Evolutionary conservation across 148 eudicot species (phyloP).

Genomic region (Salicornia ramosissima): DNA sequence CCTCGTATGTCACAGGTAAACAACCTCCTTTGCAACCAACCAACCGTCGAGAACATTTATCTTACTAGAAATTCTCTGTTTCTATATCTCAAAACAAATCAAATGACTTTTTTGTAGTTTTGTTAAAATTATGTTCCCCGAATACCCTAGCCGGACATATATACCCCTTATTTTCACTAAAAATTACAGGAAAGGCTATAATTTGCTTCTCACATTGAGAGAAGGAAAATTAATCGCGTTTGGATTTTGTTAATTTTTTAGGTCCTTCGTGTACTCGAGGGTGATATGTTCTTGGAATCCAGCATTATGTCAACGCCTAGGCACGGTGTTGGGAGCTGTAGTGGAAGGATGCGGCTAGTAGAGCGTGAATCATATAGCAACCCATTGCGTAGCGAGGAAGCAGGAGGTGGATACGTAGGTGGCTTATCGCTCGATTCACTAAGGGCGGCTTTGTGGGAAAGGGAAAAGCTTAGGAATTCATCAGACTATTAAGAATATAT

Average conservation of each 20-base stretch:
- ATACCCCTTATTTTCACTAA: too few relatives aligned
- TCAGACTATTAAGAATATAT: slow-evolving; percentile 10
- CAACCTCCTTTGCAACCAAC: too few relatives aligned
- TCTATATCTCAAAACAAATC: too few relatives aligned
- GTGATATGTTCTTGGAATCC: slow-evolving; percentile 60
- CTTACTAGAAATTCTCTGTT: too few relatives aligned
- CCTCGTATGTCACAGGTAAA: slow-evolving; percentile 97
- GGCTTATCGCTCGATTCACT: slow-evolving; percentile 38
- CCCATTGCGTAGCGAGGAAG: slow-evolving; percentile 25
- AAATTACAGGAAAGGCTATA: too few relatives aligned
- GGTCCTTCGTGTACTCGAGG: slow-evolving; percentile 83
- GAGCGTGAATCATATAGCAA: slow-evolving; percentile 27
- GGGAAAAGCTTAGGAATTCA: slow-evolving; percentile 34
- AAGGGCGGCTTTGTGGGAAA: slow-evolving; percentile 38
- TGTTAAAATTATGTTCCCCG: too few relatives aligned
- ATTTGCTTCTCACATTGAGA: too few relatives aligned
- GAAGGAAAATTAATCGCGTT: too few relatives aligned
- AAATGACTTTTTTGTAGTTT: too few relatives aligned
- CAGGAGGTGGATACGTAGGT: slow-evolving; percentile 34
- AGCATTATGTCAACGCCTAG: slow-evolving; percentile 39
- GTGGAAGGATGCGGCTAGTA: slow-evolving; percentile 47
- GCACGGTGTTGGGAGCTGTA: slow-evolving; percentile 51
- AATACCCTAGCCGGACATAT: too few relatives aligned
- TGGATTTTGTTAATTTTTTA: slow-evolving; percentile 9
- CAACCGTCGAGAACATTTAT: too few relatives aligned